A percentile compares a stretch with the other conserved stretches of the same genome.
These are phyloP conservation scores for Coccomyxa sp. DNA, from an alignment of 139 green algal genomes.

Conservation along the genomic window DNA sequence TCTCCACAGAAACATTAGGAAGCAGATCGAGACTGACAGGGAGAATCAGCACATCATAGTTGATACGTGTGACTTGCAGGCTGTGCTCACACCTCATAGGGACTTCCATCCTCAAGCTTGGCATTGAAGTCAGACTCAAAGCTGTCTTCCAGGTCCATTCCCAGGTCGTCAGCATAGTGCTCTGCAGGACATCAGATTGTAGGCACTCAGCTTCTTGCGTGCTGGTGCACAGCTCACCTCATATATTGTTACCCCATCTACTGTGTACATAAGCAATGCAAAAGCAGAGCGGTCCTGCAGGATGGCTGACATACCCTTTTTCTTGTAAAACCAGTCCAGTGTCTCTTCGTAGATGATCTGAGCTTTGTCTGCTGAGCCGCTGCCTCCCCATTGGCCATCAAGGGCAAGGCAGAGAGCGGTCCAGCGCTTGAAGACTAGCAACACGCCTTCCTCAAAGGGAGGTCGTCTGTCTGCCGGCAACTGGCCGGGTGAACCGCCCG, in stretches of 20 bases:
- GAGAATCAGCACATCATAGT: no score
- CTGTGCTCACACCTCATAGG: conserved; percentile 57
- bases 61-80: no score
- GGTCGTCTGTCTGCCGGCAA: conserved; percentile 21
- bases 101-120: conserved; percentile 67
- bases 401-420: conserved; percentile 85
- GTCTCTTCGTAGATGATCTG: conserved; percentile 64
- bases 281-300: background rate
- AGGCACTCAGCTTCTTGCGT: background rate
- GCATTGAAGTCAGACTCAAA: conserved; percentile 70
- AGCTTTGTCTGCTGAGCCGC: conserved; percentile 67
- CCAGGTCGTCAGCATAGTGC: conserved; percentile 71
- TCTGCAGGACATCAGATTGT: conserved; percentile 35
- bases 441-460: conserved; percentile 72
- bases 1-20: background rate
- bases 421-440: conserved; percentile 70
- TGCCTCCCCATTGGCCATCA: conserved; percentile 85
- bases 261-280: background rate
- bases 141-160: conserved; percentile 58
- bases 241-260: background rate
- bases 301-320: conserved; percentile 49
- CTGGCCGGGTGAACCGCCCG: conserved; percentile 6
- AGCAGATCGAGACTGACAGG: no score
- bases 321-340: conserved; percentile 80
- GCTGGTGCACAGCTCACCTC: background rate